Conservation (phyloP, 768 basidiomycete species). For the Kwoniella mangroviensis region DNA sequence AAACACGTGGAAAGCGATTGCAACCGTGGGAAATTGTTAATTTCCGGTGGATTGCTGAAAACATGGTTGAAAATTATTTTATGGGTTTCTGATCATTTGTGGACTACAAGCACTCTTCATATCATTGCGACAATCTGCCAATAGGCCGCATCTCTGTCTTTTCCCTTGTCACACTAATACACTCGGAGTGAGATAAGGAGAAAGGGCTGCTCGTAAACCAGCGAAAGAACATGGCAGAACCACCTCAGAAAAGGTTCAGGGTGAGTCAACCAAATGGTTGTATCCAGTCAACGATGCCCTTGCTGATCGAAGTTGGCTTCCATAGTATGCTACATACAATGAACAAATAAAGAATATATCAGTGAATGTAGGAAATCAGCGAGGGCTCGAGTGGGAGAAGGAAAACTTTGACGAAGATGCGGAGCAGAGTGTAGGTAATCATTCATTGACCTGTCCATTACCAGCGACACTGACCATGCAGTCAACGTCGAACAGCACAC, state of each 20-base stretch:
- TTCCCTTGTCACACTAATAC: neutral
- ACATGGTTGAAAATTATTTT: neutral
- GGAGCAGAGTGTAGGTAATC: conserved; percentile 40
- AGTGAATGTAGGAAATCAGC: conserved; percentile 48
- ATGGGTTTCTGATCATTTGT: no score
- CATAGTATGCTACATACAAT: conserved; percentile 52
- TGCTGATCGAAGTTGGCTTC: neutral
- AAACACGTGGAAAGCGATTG: neutral
- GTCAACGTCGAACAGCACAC: conserved; percentile 39
- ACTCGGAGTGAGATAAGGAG: neutral
- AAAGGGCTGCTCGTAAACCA: neutral
- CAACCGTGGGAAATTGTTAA: conserved; percentile 13
- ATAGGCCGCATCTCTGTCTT: neutral
- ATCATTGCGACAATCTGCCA: neutral
- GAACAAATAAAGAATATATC: conserved; percentile 52
- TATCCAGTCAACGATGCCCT: neutral
- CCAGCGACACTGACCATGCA: neutral
- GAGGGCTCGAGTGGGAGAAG: conserved; percentile 47
- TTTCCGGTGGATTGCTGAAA: conserved; percentile 13
- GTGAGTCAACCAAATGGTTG: conserved; percentile 26
- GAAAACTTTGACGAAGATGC: conserved; percentile 44
- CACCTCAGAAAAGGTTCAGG: conserved; percentile 50
- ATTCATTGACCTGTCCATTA: neutral
- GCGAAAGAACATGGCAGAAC: conserved; percentile 37
- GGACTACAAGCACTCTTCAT: neutral